A percentile compares a stretch with the other conserved stretches of the same genome.
Evolutionary conservation across 192 early-diverging fungal species (phyloP).

Genomic region (Coemansia javaensis): DNA sequence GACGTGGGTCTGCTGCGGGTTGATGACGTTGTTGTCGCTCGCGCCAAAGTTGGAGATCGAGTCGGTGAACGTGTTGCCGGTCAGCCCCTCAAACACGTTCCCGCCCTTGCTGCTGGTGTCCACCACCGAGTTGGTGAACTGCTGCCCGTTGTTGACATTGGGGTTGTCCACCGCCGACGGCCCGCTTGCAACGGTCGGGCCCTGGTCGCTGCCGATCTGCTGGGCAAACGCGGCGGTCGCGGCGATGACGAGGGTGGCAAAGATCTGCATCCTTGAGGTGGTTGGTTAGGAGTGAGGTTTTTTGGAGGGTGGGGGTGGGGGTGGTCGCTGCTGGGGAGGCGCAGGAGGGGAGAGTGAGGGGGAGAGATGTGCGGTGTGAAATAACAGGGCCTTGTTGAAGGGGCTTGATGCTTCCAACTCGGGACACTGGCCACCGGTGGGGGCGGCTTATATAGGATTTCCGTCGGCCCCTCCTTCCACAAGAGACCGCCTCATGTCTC

Average conservation of each 20-base stretch:
- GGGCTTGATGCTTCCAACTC: no score
- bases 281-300: not conserved
- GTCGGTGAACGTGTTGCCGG: constrained; percentile 17
- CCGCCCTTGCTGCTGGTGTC: constrained; percentile 19
- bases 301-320: not conserved
- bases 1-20: constrained; percentile 7
- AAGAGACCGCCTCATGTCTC: no score
- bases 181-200: constrained; percentile 22
- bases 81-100: constrained; percentile 23
- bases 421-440: no score
- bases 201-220: constrained; percentile 34
- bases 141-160: constrained; percentile 45
- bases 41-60: constrained; percentile 16
- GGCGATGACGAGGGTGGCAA: constrained; percentile 47
- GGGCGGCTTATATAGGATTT: no score
- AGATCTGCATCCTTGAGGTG: constrained; percentile 40
- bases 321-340: not conserved
- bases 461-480: no score
- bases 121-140: constrained; percentile 31
- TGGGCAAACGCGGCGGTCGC: constrained; percentile 45
- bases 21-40: constrained; percentile 23
- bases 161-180: constrained; percentile 34
- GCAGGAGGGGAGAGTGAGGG: not conserved
- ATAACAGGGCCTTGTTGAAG: no score
- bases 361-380: constrained; percentile 12